These are phyloP conservation scores for Tolypocladium paradoxum DNA, from an alignment of 2,329 filamentous ascomycete species.

Conservation along the genomic window DNA sequence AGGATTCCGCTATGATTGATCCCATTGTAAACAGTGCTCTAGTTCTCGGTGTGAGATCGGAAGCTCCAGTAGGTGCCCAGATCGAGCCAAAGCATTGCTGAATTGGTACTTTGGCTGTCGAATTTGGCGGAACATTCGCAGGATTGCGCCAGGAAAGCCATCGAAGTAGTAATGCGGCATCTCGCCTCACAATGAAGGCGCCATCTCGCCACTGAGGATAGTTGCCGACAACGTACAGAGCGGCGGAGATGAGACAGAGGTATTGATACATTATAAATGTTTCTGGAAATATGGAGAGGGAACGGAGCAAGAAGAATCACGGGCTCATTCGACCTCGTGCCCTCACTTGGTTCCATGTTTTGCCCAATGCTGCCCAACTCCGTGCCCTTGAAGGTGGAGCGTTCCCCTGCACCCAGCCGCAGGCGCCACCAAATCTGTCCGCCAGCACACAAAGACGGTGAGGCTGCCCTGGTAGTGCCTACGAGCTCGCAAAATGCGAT, in stretches of 20 bases:
- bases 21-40: constrained; percentile 2
- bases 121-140: not conserved
- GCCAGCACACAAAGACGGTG: no score
- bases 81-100: not conserved
- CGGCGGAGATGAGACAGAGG: constrained; percentile 1
- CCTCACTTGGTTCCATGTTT: no score
- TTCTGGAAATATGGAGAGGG: not conserved
- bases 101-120: not conserved
- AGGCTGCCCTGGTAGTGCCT: no score
- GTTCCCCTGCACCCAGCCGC: no score
- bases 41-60: not conserved
- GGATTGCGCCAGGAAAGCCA: not conserved
- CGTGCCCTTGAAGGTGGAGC: no score
- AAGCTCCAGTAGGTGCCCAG: not conserved
- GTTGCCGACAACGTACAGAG: constrained; percentile 2
- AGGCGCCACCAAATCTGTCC: no score
- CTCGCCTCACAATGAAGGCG: not conserved
- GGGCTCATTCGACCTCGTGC: not conserved
- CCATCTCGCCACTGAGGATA: constrained; percentile 4
- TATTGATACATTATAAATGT: constrained; percentile 1
- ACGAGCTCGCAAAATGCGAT: no score
- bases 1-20: not conserved
- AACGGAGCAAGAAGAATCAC: not conserved
- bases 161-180: not conserved
- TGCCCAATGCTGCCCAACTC: no score